Evolutionary conservation across 305 asterid genomes (phyloP).

Genomic region (Fraxinus paxiana): DNA sequence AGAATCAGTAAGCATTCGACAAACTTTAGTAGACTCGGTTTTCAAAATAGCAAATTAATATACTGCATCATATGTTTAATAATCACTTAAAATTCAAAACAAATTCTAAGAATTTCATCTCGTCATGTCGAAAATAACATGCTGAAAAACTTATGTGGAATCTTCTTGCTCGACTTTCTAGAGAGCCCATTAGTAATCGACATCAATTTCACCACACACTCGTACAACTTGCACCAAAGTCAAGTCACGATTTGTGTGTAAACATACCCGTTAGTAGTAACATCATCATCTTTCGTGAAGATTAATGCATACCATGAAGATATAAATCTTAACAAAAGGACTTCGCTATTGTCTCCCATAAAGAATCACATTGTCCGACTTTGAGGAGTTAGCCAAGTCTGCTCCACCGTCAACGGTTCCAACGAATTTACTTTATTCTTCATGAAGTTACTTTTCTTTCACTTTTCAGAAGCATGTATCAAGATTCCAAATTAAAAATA

Average conservation of each 20-base stretch:
- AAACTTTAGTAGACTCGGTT: not conserved
- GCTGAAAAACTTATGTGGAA: not conserved
- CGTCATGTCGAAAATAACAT: not conserved
- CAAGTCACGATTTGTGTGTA: no score
- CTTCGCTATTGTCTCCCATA: not conserved
- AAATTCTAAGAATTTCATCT: not conserved
- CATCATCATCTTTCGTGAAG: not conserved
- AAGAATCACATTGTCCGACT: not conserved
- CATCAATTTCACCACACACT: not conserved
- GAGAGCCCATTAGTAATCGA: no score
- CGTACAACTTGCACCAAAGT: no score
- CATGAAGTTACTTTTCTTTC: not conserved
- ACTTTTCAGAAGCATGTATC: not conserved
- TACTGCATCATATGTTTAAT: not conserved
- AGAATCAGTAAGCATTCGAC: not conserved
- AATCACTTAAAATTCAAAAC: not conserved
- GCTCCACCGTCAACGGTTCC: not conserved
- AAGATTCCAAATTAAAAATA: not conserved
- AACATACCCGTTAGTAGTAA: no score
- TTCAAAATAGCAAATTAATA: not conserved
- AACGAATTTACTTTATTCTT: not conserved
- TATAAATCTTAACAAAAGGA: not conserved
- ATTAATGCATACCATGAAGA: not conserved
- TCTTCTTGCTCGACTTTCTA: not conserved
- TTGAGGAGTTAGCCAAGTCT: not conserved